These are phyloP conservation scores for Didymella sp. DNA, from an alignment of 2,329 filamentous ascomycete species.

Conservation along the genomic window DNA sequence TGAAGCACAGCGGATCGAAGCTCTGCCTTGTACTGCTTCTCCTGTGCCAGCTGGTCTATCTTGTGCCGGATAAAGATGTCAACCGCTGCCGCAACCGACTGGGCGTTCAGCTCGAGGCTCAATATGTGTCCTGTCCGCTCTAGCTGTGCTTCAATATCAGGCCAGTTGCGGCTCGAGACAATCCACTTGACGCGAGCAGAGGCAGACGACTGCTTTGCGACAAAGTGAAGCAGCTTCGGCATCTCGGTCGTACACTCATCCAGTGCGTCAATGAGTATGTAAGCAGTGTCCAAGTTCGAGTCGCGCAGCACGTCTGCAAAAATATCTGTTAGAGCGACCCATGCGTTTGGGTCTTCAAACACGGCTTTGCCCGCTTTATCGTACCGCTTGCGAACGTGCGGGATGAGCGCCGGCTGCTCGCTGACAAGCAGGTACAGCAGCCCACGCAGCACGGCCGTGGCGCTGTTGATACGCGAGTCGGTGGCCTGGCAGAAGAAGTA, in stretches of 20 bases:
- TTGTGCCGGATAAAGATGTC: slow-evolving; percentile 48
- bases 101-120: slow-evolving; percentile 36
- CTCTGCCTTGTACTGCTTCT: slow-evolving; percentile 27
- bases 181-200: slow-evolving; percentile 14
- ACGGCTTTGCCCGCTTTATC: slow-evolving; percentile 3
- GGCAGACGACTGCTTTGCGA: background rate
- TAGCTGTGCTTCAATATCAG: slow-evolving; percentile 26
- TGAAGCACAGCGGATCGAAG: slow-evolving; percentile 3
- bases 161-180: slow-evolving; percentile 17
- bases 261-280: slow-evolving; percentile 24
- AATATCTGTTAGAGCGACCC: slow-evolving; percentile 35
- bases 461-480: slow-evolving; percentile 47
- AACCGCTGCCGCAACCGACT: slow-evolving; percentile 47
- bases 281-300: slow-evolving; percentile 9
- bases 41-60: slow-evolving; percentile 34
- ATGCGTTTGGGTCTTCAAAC: slow-evolving; percentile 22
- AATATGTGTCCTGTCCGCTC: slow-evolving; percentile 32
- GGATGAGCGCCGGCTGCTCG: slow-evolving; percentile 23
- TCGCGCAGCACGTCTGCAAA: slow-evolving; percentile 53
- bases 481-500: slow-evolving; percentile 52
- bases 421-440: slow-evolving; percentile 53
- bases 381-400: slow-evolving; percentile 17
- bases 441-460: slow-evolving; percentile 52
- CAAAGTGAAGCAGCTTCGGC: slow-evolving; percentile 7
- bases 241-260: slow-evolving; percentile 20